Base-by-base conservation (phyloP, 192 early-diverging fungal species). In the Entomortierella lignicola region DNA sequence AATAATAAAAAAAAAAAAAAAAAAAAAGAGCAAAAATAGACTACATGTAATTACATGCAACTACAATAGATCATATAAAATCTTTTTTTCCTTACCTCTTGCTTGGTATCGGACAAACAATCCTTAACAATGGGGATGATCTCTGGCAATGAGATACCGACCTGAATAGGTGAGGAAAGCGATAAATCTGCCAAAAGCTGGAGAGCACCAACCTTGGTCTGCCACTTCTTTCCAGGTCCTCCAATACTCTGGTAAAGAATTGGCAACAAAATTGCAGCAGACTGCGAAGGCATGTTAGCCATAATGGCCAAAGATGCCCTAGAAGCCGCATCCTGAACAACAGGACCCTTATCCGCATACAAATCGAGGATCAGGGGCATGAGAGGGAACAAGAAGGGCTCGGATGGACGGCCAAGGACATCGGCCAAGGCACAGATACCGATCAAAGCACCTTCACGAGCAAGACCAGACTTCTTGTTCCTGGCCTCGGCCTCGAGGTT, bases 101-200 rank as follows among this genome's bases (percentile, higher is more conserved):
- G 83, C 85, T 94, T 94, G 61, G 92, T 93, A 84, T 93, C 94
- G 82, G 91, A 92, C 77, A 94, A 90, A 57, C 86, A 89, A 58
- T 91, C 88, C 52, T 91, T 93, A 67, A 94, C 89, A 50, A 85
- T 81, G 53, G 92, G 92, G 44, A 93, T 88, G 55, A 94, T 89
- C 52, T 90, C 83, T 59, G 86, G 86, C 23, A 89, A 77, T 41
- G 70, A 65, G 25, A 77, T 60, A 62, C 83, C 79, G 63, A 87
- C 82, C 42, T 88, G 75, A n/a, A 72, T 81, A 27, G 83, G 84
- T 39, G 86, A 77, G n/a, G 72, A 62, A 59, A 80, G 81, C 63
- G 84, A 75, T 11, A 89, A 69, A 25, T 80, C 58, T 21, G 69
- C 84, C 25, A 87, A 43, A 32, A 86, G 61, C 54, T 72, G 63